phyloP scores from a whole-genome alignment of 257 asterid species.

The Solanum bukasovii region DNA sequence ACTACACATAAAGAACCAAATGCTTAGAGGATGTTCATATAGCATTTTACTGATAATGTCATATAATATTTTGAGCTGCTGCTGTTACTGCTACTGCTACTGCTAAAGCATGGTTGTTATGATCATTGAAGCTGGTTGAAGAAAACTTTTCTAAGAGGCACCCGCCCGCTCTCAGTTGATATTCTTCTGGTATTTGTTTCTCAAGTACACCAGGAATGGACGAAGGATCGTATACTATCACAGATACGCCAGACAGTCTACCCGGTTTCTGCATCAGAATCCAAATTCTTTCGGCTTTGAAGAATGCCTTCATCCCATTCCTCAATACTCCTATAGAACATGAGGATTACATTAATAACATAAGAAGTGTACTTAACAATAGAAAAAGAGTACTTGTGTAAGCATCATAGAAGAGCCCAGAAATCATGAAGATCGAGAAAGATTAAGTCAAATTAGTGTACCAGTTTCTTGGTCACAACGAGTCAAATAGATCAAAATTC shows the following conservation, averaged over 20 bases:
- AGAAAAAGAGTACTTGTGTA: not conserved
- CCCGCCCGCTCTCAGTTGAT: not conserved
- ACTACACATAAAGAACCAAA: not conserved
- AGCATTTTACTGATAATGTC: not conserved
- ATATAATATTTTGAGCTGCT: not conserved
- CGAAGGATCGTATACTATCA: not conserved
- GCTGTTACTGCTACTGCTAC: not conserved
- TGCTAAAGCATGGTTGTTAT: not conserved
- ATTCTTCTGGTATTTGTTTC: not conserved
- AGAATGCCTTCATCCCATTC: constrained; percentile 86
- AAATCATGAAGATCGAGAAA: not conserved
- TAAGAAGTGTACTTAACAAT: not conserved
- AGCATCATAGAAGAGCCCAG: not conserved
- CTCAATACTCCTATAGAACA: constrained; percentile 41
- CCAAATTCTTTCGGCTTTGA: constrained; percentile 47
- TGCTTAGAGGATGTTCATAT: not conserved
- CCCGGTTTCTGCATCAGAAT: constrained; percentile 11
- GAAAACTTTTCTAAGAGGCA: not conserved
- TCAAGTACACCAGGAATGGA: not conserved
- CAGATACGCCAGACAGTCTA: not conserved
- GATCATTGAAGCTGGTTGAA: not conserved
- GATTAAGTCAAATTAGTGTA: not conserved
- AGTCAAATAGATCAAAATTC: not conserved
- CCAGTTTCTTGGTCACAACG: not conserved
- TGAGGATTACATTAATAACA: not conserved